Base-by-base conservation (phyloP, 352 stramenopile genomes). In the Phytophthora citricola region DNA sequence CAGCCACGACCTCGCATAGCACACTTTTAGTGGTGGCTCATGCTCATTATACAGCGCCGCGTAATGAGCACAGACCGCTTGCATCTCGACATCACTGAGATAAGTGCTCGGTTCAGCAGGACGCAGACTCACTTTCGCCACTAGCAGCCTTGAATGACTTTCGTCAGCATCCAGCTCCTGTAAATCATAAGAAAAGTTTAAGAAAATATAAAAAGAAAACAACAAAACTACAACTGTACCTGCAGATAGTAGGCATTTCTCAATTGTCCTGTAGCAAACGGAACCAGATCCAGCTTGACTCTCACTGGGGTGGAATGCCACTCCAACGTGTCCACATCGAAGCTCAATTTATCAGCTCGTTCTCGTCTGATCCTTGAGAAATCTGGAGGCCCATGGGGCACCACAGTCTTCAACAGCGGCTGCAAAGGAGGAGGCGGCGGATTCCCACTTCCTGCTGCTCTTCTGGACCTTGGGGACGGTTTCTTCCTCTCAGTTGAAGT, bases 61-160 rank as follows among this genome's bases (percentile, higher is more conserved):
- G 59, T 96, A 96, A 61, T 95, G 85, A 4, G 85, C 86, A 64
- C 89, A 96, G 10, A 94, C 85, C 5, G 89, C 87, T 66, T 96
- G 89, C 89, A 95, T 95, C 70, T 96, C 89, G 20, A 96, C 89
- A 39, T 96, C 89, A 63, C 87, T 92, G 46, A 93, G 68, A 55
- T 94, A 94, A 0, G 84, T 85, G 17, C 79, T 91, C 4, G 85
- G 83, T 17, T 91, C 87, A 9, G 79, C 83, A 6, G 69, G 67
- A 24, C 81, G 75, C 31, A 91, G 83, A 63, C 75, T 92, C 47
- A 93, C 78, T 75, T 94, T 94, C 20, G 87, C 87, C 2, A 94
- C 85, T 1, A 89, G 52, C 32, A 94, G 55, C 26, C 79, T 60
- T 43, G 72, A 70, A 20, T 67, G 29, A 58, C 31, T 81, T 0